Evolutionary conservation across 768 basidiomycete species (phyloP).

Genomic region (Leccinum uliginosum): DNA sequence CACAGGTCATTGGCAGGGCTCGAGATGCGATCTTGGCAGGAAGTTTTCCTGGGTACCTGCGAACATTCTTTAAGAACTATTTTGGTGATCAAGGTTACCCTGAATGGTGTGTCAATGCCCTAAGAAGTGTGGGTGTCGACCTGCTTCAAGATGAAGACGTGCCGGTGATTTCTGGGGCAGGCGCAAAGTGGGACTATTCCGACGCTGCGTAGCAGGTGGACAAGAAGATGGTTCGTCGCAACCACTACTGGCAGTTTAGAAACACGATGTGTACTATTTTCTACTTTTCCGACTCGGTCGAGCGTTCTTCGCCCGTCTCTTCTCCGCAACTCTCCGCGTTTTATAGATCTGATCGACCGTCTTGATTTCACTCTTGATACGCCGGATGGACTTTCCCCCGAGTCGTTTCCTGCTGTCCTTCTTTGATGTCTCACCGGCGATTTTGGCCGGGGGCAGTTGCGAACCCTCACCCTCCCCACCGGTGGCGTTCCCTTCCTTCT

Average conservation of each 20-base stretch:
- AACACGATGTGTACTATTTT: conserved; percentile 15
- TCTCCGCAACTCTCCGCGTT: conserved; percentile 59
- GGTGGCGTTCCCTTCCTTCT: conserved; percentile 40
- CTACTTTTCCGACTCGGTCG: conserved; percentile 47
- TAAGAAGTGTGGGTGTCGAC: conserved; percentile 80
- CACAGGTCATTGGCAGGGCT: conserved; percentile 81
- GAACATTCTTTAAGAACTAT: conserved; percentile 71
- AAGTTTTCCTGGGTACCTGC: conserved; percentile 74
- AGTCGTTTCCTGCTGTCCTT: conserved; percentile 40
- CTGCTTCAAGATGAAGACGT: conserved; percentile 53
- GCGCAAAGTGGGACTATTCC: conserved; percentile 81
- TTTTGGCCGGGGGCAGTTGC: conserved; percentile 15
- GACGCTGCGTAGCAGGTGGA: conserved; percentile 26
- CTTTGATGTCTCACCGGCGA: conserved; percentile 29
- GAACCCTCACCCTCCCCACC: conserved; percentile 25
- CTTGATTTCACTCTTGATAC: conserved; percentile 81
- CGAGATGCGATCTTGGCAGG: conserved; percentile 76
- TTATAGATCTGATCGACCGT: conserved; percentile 85
- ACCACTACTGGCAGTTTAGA: conserved; percentile 2
- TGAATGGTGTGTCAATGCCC: conserved; percentile 83
- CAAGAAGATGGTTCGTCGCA: neutral
- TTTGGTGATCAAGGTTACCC: conserved; percentile 79
- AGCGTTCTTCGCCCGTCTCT: conserved; percentile 75
- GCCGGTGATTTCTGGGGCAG: conserved; percentile 54
- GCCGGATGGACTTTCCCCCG: conserved; percentile 55